These are phyloP conservation scores for Hypoxylon sp. DNA, from an alignment of 2,329 filamentous ascomycete genomes.

Conservation along the genomic window DNA sequence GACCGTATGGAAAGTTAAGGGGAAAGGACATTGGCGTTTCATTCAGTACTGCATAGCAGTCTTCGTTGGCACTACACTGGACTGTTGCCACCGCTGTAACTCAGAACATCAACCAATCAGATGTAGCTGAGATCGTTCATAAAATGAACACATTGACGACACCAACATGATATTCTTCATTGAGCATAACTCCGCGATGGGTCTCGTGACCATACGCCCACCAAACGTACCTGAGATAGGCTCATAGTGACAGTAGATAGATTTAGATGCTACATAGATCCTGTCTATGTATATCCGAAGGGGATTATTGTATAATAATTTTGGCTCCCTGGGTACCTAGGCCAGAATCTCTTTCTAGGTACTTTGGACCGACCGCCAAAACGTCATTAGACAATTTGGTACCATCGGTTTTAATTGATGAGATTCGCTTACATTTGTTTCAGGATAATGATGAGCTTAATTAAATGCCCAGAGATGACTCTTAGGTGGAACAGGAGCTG, in stretches of 20 bases:
- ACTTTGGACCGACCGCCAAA: neutral
- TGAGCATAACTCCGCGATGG: neutral
- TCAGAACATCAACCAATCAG: neutral
- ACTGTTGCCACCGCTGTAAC: neutral
- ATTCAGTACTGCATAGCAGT: neutral
- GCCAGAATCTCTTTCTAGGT: too few species aligned
- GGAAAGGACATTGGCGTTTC: neutral
- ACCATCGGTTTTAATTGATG: neutral
- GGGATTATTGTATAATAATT: neutral
- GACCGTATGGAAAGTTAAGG: neutral
- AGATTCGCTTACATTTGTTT: neutral
- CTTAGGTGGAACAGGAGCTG: neutral
- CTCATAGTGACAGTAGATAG: too few species aligned
- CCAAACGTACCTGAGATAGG: neutral
- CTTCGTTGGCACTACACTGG: neutral
- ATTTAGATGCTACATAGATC: neutral
- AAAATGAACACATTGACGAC: neutral
- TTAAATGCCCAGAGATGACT: neutral
- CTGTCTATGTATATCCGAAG: neutral
- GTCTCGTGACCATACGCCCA: neutral
- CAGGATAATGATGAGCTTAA: neutral
- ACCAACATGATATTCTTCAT: neutral
- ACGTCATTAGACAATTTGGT: neutral
- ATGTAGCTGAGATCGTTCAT: neutral
- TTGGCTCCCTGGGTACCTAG: too few species aligned